These are phyloP conservation scores for Scedosporium minutisporum DNA, from an alignment of 2,329 filamentous ascomycete species.

Conservation along the genomic window DNA sequence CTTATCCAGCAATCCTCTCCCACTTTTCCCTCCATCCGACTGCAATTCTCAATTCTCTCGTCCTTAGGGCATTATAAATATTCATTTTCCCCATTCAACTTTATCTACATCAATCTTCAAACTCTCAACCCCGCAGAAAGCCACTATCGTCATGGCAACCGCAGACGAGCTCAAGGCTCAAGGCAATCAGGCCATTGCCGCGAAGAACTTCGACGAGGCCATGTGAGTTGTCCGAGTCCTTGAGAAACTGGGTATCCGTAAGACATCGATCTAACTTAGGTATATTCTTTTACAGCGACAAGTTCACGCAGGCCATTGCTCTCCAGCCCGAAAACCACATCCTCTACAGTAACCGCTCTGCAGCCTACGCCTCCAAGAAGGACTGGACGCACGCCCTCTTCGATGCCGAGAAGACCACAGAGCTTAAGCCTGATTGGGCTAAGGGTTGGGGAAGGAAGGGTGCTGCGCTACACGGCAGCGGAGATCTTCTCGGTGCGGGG, in stretches of 20 bases:
- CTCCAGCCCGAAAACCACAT: conserved; percentile 87
- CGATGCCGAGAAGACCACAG: conserved; percentile 86
- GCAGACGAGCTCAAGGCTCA: conserved; percentile 84
- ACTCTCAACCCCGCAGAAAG: conserved; percentile 4
- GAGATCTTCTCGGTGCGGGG: conserved; percentile 73
- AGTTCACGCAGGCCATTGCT: conserved; percentile 89
- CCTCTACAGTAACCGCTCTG: conserved; percentile 95
- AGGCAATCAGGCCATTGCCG: conserved; percentile 96
- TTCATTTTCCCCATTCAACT: conserved; percentile 5
- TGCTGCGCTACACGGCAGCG: conserved; percentile 76
- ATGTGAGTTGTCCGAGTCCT: conserved; percentile 55
- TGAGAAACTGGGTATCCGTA: background rate
- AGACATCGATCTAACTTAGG: background rate
- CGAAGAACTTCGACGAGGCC: conserved; percentile 92
- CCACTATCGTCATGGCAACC: conserved; percentile 37
- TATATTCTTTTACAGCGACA: conserved; percentile 49
- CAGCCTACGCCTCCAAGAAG: conserved; percentile 75
- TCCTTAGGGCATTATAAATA: background rate
- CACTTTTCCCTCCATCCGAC: background rate
- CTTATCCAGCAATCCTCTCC: conserved; percentile 13
- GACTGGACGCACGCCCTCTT: conserved; percentile 76
- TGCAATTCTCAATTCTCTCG: background rate
- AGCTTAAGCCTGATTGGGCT: conserved; percentile 95
- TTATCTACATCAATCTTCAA: conserved; percentile 2
- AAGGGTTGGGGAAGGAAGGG: conserved; percentile 95